Evolutionary conservation across 2,329 filamentous ascomycete genomes (phyloP).

Genomic region (Torrubiella hemipterigena): DNA sequence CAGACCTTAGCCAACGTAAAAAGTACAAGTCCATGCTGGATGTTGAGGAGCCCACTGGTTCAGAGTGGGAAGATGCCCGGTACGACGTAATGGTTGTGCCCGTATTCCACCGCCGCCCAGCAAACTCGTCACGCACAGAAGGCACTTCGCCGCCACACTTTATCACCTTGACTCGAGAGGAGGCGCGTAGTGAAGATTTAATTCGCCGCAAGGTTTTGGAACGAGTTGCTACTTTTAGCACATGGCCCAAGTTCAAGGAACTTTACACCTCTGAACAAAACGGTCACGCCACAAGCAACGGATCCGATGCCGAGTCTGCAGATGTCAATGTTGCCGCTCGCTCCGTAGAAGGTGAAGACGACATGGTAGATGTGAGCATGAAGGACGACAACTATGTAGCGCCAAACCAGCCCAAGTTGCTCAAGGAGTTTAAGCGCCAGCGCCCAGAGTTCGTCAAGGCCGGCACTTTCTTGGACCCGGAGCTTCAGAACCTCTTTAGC

Average conservation of each 20-base stretch:
- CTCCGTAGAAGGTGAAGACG: constrained; percentile 81
- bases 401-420: constrained; percentile 14
- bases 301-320: constrained; percentile 53
- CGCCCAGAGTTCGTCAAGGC: constrained; percentile 42
- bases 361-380: constrained; percentile 84
- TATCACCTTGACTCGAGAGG: constrained; percentile 62
- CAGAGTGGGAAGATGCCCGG: constrained; percentile 47
- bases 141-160: constrained; percentile 46
- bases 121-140: constrained; percentile 18
- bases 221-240: constrained; percentile 66
- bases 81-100: constrained; percentile 60
- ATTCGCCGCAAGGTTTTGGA: constrained; percentile 73
- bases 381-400: constrained; percentile 39
- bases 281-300: constrained; percentile 38
- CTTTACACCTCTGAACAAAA: constrained; percentile 44
- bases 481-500: constrained; percentile 63
- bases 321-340: constrained; percentile 62
- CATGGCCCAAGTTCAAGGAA: too few species aligned
- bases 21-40: constrained; percentile 40
- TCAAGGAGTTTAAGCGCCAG: constrained; percentile 35
- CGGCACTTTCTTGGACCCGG: constrained; percentile 45
- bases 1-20: constrained; percentile 34
- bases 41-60: constrained; percentile 26
- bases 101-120: constrained; percentile 48
- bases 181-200: constrained; percentile 52